Evolutionary conservation across 805 yeast species (phyloP).

Genomic region (Candida silvatica): DNA sequence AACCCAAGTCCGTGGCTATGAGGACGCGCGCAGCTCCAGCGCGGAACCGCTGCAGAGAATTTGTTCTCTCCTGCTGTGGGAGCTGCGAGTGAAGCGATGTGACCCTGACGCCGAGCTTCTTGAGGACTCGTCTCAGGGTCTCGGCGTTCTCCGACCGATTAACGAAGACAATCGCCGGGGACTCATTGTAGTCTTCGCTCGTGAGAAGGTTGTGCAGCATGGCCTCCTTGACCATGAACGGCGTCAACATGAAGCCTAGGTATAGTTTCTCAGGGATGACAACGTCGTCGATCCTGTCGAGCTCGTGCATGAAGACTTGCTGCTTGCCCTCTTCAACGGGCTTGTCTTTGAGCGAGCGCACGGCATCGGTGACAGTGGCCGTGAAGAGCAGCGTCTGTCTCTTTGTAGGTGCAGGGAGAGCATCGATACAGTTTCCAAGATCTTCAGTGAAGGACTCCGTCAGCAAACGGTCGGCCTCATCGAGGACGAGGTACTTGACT

Average conservation of each 20-base stretch:
- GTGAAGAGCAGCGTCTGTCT: conserved; percentile 91
- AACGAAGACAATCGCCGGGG: conserved; percentile 80
- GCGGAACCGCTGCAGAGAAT: conserved; percentile 84
- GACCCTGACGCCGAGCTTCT: conserved; percentile 67
- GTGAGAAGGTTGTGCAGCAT: conserved; percentile 64
- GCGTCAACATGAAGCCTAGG: conserved; percentile 65
- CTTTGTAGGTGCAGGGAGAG: conserved; percentile 59
- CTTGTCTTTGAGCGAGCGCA: conserved; percentile 64
- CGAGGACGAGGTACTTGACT: conserved; percentile 76
- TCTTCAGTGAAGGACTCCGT: conserved; percentile 80
- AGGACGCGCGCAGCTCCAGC: conserved; percentile 91
- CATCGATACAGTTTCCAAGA: conserved; percentile 59
- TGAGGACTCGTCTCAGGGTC: conserved; percentile 66
- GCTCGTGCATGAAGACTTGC: conserved; percentile 63
- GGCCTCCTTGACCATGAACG: conserved; percentile 86
- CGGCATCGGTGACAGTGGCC: conserved; percentile 93
- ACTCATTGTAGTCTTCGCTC: conserved; percentile 50
- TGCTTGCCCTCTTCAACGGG: conserved; percentile 47
- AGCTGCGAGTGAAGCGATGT: conserved; percentile 91
- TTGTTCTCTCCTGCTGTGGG: conserved; percentile 88
- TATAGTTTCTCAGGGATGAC: conserved; percentile 71
- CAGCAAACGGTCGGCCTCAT: conserved; percentile 91
- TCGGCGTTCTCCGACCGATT: conserved; percentile 91
- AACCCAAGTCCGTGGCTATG: conserved; percentile 93
- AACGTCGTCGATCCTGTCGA: conserved; percentile 62